Conservation (phyloP, 2,329 filamentous ascomycete species). For the Sporothrix inflata region DNA sequence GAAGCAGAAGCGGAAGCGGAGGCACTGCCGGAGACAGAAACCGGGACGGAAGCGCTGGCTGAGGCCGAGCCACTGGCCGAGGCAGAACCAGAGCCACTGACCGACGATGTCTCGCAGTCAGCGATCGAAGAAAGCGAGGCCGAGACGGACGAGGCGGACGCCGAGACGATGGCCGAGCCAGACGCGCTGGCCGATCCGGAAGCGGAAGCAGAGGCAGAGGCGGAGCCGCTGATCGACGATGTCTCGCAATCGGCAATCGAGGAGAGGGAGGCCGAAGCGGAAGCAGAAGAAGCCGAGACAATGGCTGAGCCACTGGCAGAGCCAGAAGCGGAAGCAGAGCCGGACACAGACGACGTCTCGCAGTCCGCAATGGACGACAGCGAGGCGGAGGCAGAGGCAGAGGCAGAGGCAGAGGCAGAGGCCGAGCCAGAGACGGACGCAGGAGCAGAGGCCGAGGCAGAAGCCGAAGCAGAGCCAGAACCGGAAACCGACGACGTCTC, state of each 20-base stretch:
- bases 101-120: background rate
- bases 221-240: background rate
- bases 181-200: background rate
- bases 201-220: background rate
- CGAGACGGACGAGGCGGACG: too few relatives aligned
- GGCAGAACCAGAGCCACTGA: background rate
- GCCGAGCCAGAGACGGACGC: background rate
- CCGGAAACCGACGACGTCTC: background rate
- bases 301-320: background rate
- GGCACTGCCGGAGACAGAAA: too few relatives aligned
- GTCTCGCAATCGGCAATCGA: background rate
- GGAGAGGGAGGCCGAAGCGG: background rate
- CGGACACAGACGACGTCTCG: background rate
- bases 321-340: background rate
- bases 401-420: background rate
- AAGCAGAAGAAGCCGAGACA: background rate
- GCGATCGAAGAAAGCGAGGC: background rate
- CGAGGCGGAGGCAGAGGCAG: background rate
- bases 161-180: background rate
- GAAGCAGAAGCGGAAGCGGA: background rate
- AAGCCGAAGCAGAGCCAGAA: background rate
- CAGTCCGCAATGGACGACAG: conserved; percentile 1
- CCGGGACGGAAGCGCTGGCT: background rate
- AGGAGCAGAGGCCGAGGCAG: background rate
- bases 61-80: background rate